Evolutionary conservation across 306 rosid genomes (phyloP), one percentile per base, ranked within the genome.

Genomic region (Citrullus colocynthis): DNA sequence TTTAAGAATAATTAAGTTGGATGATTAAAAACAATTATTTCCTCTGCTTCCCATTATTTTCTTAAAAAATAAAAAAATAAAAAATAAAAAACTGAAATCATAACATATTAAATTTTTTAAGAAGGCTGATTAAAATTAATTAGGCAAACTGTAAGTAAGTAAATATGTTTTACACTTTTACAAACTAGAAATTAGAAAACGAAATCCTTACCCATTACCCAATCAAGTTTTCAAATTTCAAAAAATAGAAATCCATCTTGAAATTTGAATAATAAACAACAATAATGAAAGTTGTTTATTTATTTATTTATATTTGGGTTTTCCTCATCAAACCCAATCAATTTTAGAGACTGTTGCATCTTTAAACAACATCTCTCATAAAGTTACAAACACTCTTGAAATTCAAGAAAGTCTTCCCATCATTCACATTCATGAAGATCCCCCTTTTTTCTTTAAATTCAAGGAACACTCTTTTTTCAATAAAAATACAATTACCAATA

Each of bases 371-470:
- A 67, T 67, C 34, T 45, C 75, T 45, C 20, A 13, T 70, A 70
- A 70, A 70, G 57, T 70, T 21, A 28, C 57, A 45, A 70, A 70
- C 75, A 49, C 77, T 28, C 60, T 49, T 72, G 60, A 73, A 30
- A 73, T 51, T 73, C 61, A 73, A 48, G 60, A 73, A 48, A 73
- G 28, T 73, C 9, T 72, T 30, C 24, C 24, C 57, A 73, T 51
- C 45, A 73, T 73, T 51, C 61, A 51, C 42, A 51, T 51, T 48
- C 77, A 48, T 73, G 77, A 73, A 49, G 17, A 71, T 42, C 55
- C 74, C 39, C 12, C 14, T 32, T 73, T 51, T 30, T 32, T 28
- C 77, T 73, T 49, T 17, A 15, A 73, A 7, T 16, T 49, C 42
- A 73, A 73, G 60, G 42, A 30, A 73, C 58, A 1, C 21, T 6